Percentiles rank a stretch among this genome's conserved stretches.
phyloP scores from a whole-genome alignment of 805 yeast species.

The Huiozyma naganishii region DNA sequence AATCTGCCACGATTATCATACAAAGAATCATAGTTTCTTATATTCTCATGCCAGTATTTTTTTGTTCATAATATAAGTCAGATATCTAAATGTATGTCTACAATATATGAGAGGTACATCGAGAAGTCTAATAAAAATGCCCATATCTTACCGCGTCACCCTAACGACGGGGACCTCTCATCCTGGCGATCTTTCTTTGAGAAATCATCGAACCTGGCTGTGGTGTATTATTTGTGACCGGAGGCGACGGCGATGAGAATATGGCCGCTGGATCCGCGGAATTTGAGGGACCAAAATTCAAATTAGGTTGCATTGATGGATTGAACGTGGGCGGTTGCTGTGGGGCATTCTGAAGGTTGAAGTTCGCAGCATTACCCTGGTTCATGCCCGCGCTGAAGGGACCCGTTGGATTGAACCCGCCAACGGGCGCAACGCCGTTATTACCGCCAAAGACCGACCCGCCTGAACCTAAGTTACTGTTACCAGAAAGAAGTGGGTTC shows the following conservation, averaged over 20 bases:
- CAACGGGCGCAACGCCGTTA: not conserved
- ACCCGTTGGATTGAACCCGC: too few relatives aligned
- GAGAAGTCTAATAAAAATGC: too few relatives aligned
- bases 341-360: too few relatives aligned
- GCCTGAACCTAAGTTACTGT: not conserved
- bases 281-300: conserved; percentile 17
- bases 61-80: too few relatives aligned
- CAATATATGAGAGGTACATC: not conserved
- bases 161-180: conserved; percentile 21
- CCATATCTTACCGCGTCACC: not conserved
- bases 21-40: too few relatives aligned
- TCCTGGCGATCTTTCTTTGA: conserved; percentile 21
- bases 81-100: not conserved
- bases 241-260: conserved; percentile 9
- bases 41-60: too few relatives aligned
- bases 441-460: conserved; percentile 6
- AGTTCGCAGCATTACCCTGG: too few relatives aligned
- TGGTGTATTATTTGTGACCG: conserved; percentile 1
- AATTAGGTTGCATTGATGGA: conserved; percentile 19
- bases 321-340: conserved; percentile 1
- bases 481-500: conserved; percentile 1
- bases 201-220: conserved; percentile 3
- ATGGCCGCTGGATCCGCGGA: conserved; percentile 15
- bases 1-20: too few relatives aligned
- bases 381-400: too few relatives aligned